Evolutionary conservation across 2,329 filamentous ascomycete genomes (phyloP), one percentile per base, ranked within the genome.

Genomic region (Fusarium temperatum): DNA sequence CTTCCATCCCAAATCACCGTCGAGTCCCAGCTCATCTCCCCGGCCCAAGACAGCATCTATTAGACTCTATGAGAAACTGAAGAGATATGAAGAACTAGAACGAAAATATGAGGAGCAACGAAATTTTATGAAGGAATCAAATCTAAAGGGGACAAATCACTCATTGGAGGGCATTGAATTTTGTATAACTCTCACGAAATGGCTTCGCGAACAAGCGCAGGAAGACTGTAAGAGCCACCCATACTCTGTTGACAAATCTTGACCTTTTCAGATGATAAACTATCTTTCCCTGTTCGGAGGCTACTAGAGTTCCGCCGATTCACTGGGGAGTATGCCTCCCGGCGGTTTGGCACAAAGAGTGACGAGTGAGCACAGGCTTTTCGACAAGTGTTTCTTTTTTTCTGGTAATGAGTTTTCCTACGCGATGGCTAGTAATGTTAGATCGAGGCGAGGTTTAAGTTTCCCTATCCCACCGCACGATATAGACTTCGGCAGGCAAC

Each of bases 111-210:
- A 24, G 11, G 6, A 44, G 9, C 42, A 44, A 44, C 15, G 42
- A 13, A 6, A 8, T 0, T 1, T 1, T 6, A 26, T 45, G 8
- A 1, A 13, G 7, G 7, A 45, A 0, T 13, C 7, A 2, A 26
- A 47, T 22, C 2, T 8, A 28, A 47, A 7, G 13, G 12, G 18
- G 4, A 9, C 5, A 4, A 22, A 8, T 15, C 5, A 10, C 44
- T 7, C 18, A 4, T 9, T 47, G 24, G 24, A 47, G 44, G 11
- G 12, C 8, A 20, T 47, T 47, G 44, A 28, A 7, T 1, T 26
- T 28, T 28, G 4, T 5, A 47, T 47, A 14, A 22, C 13, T 47
- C 0, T 47, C 0, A 28, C 18, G 18, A 47, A 28, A 14, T 17
- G 28, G 20, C 28, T 50, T 13, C 28, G 28, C 11, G 7, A 30